These are phyloP conservation scores for Colletotrichum agaves DNA, from an alignment of 2,329 filamentous ascomycete genomes.

Conservation along the genomic window DNA sequence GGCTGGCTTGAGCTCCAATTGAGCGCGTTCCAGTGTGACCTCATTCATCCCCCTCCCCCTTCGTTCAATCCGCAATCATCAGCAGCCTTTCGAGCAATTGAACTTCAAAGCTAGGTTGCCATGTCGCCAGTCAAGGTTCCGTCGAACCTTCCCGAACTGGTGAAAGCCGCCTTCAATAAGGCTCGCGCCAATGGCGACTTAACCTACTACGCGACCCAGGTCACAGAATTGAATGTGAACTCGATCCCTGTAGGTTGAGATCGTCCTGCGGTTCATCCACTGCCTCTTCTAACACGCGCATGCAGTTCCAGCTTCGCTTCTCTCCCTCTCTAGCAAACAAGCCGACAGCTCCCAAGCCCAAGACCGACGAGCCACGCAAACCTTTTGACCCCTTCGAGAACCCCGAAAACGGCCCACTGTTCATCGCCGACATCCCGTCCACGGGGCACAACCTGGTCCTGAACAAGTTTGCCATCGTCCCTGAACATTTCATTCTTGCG, in stretches of 20 bases:
- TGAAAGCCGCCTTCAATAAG: constrained; percentile 59
- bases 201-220: constrained; percentile 65
- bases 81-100: neutral
- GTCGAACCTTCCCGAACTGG: constrained; percentile 61
- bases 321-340: constrained; percentile 76
- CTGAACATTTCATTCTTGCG: constrained; percentile 77
- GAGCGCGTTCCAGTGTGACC: neutral
- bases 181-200: constrained; percentile 61
- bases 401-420: constrained; percentile 63
- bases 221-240: constrained; percentile 57
- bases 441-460: constrained; percentile 71
- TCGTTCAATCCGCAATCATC: neutral
- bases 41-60: neutral
- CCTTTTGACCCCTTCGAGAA: constrained; percentile 73
- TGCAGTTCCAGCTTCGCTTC: constrained; percentile 78
- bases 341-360: constrained; percentile 61
- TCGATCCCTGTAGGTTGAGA: constrained; percentile 53
- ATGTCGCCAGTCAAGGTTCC: constrained; percentile 57
- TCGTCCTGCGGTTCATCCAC: neutral
- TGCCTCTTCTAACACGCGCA: neutral
- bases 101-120: neutral
- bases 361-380: constrained; percentile 46
- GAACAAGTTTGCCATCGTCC: constrained; percentile 80
- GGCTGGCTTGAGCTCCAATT: neutral
- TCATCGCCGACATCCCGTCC: constrained; percentile 62